Conservation (phyloP, 23 red algal genomes). For the Agarophyton chilense region DNA sequence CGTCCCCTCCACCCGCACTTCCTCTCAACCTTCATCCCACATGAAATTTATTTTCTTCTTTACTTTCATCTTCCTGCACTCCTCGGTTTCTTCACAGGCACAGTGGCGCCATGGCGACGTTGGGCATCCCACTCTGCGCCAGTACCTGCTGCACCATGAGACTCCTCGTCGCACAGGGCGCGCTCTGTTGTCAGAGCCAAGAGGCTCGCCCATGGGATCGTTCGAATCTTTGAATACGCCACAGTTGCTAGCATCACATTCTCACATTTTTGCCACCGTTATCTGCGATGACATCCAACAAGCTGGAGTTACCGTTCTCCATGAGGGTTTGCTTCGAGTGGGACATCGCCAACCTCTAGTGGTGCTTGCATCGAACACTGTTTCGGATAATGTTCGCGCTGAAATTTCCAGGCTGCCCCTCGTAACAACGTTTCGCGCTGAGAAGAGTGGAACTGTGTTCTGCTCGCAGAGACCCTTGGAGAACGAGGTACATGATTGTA, state of each 20-base stretch:
- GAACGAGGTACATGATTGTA: constrained; percentile 5
- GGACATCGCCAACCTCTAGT: constrained; percentile 51
- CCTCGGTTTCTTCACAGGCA: background rate
- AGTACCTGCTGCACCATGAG: constrained; percentile 1
- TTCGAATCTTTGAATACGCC: constrained; percentile 18
- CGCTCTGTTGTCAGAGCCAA: background rate
- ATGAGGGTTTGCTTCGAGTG: constrained; percentile 15
- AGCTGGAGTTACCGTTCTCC: constrained; percentile 40
- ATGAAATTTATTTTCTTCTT: background rate
- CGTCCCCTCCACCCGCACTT: background rate
- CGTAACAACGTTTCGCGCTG: constrained; percentile 33
- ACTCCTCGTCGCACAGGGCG: constrained; percentile 22
- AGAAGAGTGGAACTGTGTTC: constrained; percentile 4
- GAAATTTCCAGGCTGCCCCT: constrained; percentile 9
- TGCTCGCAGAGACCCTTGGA: background rate
- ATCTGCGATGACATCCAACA: constrained; percentile 34
- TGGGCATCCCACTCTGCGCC: constrained; percentile 10
- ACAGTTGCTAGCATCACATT: constrained; percentile 4
- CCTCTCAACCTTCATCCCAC: background rate
- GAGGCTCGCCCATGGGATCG: background rate
- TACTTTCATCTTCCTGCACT: background rate
- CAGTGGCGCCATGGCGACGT: background rate
- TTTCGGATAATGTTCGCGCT: constrained; percentile 9
- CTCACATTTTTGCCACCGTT: constrained; percentile 43
- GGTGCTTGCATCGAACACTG: background rate